Evolutionary conservation across 1,139 yeast genomes (phyloP).

Genomic region (Keqinozyma sinolaborantium): DNA sequence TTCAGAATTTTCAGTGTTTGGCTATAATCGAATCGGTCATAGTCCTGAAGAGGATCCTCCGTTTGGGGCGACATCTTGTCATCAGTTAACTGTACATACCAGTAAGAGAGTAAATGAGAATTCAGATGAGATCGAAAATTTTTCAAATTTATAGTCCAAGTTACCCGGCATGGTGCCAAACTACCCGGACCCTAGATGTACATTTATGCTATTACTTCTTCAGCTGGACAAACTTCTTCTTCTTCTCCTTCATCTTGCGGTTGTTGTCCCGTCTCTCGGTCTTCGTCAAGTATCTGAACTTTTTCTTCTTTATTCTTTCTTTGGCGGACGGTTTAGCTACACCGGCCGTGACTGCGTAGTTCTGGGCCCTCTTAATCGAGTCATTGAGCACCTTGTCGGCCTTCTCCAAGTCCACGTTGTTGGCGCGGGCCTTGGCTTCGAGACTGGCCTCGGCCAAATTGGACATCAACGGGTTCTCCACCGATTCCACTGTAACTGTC

Average conservation of each 20-base stretch:
- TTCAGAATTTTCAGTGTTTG: slow-evolving; percentile 57
- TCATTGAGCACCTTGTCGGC: slow-evolving; percentile 60
- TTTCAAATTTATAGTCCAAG: background rate
- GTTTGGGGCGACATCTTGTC: slow-evolving; percentile 58
- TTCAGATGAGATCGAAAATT: background rate
- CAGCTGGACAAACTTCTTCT: slow-evolving; percentile 9
- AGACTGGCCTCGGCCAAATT: slow-evolving; percentile 33
- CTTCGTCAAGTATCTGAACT: slow-evolving; percentile 82
- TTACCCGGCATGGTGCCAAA: no score
- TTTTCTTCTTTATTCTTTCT: slow-evolving; percentile 54
- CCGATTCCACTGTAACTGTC: slow-evolving; percentile 57
- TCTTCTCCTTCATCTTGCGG: slow-evolving; percentile 49
- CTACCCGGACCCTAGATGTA: no score
- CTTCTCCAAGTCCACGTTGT: slow-evolving; percentile 59
- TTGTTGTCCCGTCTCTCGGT: slow-evolving; percentile 69
- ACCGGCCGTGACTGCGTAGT: slow-evolving; percentile 66
- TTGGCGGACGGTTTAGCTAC: slow-evolving; percentile 36
- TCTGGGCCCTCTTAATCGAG: slow-evolving; percentile 66
- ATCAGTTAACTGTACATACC: slow-evolving; percentile 20
- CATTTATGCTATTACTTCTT: slow-evolving; percentile 4
- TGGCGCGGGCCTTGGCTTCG: slow-evolving; percentile 55
- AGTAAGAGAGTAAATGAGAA: background rate
- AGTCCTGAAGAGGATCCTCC: slow-evolving; percentile 57
- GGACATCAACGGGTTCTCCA: slow-evolving; percentile 44
- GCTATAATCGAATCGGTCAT: slow-evolving; percentile 54